Evolutionary conservation across 768 basidiomycete genomes (phyloP).

Genomic region (Russula ochroleuca): DNA sequence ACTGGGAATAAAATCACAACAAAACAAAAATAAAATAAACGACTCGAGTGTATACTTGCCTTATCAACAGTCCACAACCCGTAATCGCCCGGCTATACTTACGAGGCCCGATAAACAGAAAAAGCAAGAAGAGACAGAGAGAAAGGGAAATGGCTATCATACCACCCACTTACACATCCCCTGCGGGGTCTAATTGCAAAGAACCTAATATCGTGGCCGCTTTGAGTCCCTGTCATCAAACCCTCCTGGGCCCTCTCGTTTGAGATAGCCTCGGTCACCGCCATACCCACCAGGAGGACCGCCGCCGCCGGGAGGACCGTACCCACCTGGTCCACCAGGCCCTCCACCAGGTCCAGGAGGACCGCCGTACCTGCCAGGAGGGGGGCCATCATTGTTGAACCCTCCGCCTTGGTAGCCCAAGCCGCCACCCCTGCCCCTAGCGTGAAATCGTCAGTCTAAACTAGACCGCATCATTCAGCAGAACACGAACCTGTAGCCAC

Average conservation of each 20-base stretch:
- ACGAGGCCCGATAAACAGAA: conserved; percentile 14
- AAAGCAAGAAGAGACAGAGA: conserved; percentile 16
- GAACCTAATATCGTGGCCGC: conserved; percentile 64
- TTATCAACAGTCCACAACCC: conserved; percentile 17
- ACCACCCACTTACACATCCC: conserved; percentile 22
- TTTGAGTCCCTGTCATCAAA: conserved; percentile 80
- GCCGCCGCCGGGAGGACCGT: conserved; percentile 39
- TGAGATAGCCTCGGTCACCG: conserved; percentile 59
- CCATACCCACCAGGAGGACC: conserved; percentile 39
- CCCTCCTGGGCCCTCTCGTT: conserved; percentile 63
- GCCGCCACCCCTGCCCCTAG: conserved; percentile 28
- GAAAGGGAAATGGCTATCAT: conserved; percentile 23
- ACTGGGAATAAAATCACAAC: conserved; percentile 1
- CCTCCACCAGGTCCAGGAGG: conserved; percentile 40
- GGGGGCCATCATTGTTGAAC: conserved; percentile 34
- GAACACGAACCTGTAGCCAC: conserved; percentile 31
- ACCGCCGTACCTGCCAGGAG: conserved; percentile 40
- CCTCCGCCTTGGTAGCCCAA: conserved; percentile 29
- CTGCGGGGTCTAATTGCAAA: conserved; percentile 7
- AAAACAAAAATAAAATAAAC: conserved; percentile 13
- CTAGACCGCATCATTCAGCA: not conserved
- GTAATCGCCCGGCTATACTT: conserved; percentile 20
- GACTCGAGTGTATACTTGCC: conserved; percentile 24
- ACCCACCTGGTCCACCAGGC: conserved; percentile 38
- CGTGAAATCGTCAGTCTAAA: not conserved